Conservation (phyloP, 1,139 yeast genomes). For the Meyerozyma athensensis region DNA sequence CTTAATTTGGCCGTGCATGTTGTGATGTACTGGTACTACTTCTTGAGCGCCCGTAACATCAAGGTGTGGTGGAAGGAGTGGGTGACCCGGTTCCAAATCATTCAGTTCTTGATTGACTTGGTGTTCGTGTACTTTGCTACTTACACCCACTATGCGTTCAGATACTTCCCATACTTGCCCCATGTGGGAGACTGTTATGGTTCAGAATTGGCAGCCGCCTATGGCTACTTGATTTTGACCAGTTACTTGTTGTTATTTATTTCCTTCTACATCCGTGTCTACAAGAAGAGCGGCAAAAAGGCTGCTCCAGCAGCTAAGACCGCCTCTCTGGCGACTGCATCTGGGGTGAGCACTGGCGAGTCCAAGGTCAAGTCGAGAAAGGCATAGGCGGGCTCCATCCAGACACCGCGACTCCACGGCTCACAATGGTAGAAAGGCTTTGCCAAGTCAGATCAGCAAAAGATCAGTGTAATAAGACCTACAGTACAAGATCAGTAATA, state of each 20-base stretch:
- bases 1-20: constrained; percentile 92
- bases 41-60: constrained; percentile 87
- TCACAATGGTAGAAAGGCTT: too few relatives aligned
- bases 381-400: constrained; percentile 25
- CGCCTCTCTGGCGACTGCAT: constrained; percentile 10
- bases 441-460: too few relatives aligned
- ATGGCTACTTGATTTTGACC: constrained; percentile 85
- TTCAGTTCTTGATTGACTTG: constrained; percentile 87
- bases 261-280: constrained; percentile 86
- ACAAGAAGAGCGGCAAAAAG: constrained; percentile 47
- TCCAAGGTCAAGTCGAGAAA: constrained; percentile 44
- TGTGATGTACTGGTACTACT: constrained; percentile 97
- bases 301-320: constrained; percentile 10
- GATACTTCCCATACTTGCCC: constrained; percentile 61
- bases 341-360: constrained; percentile 22
- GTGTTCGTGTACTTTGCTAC: constrained; percentile 90
- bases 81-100: constrained; percentile 95
- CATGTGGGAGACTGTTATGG: constrained; percentile 88
- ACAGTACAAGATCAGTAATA: too few relatives aligned
- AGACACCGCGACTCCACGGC: too few relatives aligned
- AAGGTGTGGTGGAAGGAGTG: constrained; percentile 99
- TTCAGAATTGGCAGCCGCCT: constrained; percentile 85
- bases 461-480: too few relatives aligned
- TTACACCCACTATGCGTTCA: constrained; percentile 68
- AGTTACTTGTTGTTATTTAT: constrained; percentile 88